These are phyloP conservation scores for Chloranthus sessilifolius DNA, from an alignment of 164 flowering plant species.

Conservation along the genomic window DNA sequence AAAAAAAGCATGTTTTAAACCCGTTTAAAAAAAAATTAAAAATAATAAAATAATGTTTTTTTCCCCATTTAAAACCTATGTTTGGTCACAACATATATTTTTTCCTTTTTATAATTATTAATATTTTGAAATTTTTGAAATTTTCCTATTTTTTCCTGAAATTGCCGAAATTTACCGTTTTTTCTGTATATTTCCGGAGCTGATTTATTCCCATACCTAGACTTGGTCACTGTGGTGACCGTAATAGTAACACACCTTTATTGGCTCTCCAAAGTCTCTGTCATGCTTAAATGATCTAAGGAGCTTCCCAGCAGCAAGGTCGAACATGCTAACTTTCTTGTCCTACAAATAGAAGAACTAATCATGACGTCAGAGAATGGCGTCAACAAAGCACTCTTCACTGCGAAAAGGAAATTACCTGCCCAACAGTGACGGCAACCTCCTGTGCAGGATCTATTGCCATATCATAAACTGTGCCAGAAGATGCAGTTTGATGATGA, in stretches of 20 bases:
- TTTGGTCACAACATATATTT: too few relatives aligned
- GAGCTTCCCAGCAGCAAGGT: constrained; percentile 51
- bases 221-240: constrained; percentile 7
- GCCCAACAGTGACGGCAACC: constrained; percentile 59
- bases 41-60: too few relatives aligned
- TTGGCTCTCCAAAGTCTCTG: constrained; percentile 55
- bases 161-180: too few relatives aligned
- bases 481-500: constrained; percentile 45
- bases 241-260: constrained; percentile 40
- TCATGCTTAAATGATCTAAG: constrained; percentile 46
- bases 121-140: too few relatives aligned
- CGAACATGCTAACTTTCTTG: constrained; percentile 55
- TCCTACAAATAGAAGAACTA: constrained; percentile 31
- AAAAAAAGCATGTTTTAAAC: too few relatives aligned
- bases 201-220: too few relatives aligned
- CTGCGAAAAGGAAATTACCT: constrained; percentile 31
- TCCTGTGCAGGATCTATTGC: constrained; percentile 48
- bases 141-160: too few relatives aligned
- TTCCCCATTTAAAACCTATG: too few relatives aligned
- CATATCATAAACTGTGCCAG: constrained; percentile 63
- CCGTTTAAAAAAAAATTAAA: too few relatives aligned
- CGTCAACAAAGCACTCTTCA: too few relatives aligned
- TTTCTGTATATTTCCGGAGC: too few relatives aligned
- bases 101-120: too few relatives aligned
- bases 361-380: background rate